Conservation (phyloP, 2,329 filamentous ascomycete genomes). For the Diaporthe ampelina region DNA sequence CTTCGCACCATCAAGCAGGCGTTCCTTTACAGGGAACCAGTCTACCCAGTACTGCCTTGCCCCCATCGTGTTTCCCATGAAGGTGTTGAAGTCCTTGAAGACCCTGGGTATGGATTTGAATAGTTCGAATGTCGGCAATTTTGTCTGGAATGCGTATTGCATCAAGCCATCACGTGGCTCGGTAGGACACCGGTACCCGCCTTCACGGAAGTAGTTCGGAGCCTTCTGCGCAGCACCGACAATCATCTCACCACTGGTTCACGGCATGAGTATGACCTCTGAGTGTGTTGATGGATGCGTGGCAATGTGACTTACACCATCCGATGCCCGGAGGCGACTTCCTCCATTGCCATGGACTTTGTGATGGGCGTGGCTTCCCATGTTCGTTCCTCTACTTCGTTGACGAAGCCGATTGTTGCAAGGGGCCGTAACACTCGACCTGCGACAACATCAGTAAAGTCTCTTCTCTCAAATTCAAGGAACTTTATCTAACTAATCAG, state of each 20-base stretch:
- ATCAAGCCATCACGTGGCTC: slow-evolving; percentile 47
- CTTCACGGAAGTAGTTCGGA: slow-evolving; percentile 45
- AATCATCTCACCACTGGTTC: slow-evolving; percentile 42
- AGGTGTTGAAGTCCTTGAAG: slow-evolving; percentile 46
- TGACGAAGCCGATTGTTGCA: slow-evolving; percentile 45
- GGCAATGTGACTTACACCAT: slow-evolving; percentile 44
- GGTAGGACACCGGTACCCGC: slow-evolving; percentile 45
- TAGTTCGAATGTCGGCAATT: slow-evolving; percentile 45
- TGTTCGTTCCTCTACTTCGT: slow-evolving; percentile 44
- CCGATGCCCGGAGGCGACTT: slow-evolving; percentile 46
- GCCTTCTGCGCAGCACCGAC: slow-evolving; percentile 43
- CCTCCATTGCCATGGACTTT: slow-evolving; percentile 47
- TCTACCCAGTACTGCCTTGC: slow-evolving; percentile 42
- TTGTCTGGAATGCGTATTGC: slow-evolving; percentile 48
- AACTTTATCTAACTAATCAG: slow-evolving; percentile 48
- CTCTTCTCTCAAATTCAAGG: rapidly evolving
- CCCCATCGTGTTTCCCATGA: slow-evolving; percentile 50
- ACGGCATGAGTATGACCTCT: no score
- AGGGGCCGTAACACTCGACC: slow-evolving; percentile 46
- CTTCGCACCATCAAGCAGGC: slow-evolving; percentile 45
- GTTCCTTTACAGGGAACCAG: slow-evolving; percentile 46
- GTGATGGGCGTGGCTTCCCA: slow-evolving; percentile 47
- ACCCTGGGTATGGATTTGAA: slow-evolving; percentile 43
- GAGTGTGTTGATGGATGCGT: rapidly evolving
- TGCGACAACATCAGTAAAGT: not conserved